phyloP scores from a whole-genome alignment of 805 yeast species.

The Starmerella stigmatis region DNA sequence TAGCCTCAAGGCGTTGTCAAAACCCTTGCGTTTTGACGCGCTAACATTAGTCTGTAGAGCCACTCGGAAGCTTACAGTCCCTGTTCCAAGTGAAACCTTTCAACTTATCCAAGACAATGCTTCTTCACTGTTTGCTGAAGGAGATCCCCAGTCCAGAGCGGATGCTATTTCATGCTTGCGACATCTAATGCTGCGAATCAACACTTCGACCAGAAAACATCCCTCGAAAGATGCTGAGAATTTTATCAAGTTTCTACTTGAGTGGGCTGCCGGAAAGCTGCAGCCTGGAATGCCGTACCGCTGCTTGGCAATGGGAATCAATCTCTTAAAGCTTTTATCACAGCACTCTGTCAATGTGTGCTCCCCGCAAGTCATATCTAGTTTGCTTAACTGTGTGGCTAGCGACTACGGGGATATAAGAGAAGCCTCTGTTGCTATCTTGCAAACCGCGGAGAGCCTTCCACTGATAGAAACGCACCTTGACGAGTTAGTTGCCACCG shows the following conservation, averaged over 20 bases:
- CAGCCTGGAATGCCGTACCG: constrained; percentile 52
- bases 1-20: constrained; percentile 2
- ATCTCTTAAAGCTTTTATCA: constrained; percentile 39
- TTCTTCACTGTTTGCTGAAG: constrained; percentile 49
- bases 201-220: constrained; percentile 3
- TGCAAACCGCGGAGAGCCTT: constrained; percentile 38
- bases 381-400: constrained; percentile 50
- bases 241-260: constrained; percentile 37
- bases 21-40: constrained; percentile 13
- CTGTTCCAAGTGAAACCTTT: constrained; percentile 40
- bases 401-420: constrained; percentile 76
- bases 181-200: constrained; percentile 49
- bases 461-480: not conserved
- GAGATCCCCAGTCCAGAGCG: constrained; percentile 57
- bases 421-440: constrained; percentile 36
- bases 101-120: constrained; percentile 37
- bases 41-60: constrained; percentile 31
- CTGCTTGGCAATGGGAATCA: constrained; percentile 40
- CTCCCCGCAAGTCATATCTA: constrained; percentile 34
- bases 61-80: constrained; percentile 51
- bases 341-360: constrained; percentile 45
- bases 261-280: constrained; percentile 34
- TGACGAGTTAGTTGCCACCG: constrained; percentile 1
- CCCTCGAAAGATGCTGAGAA: constrained; percentile 26
- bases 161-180: constrained; percentile 52